phyloP scores from a whole-genome alignment of 163 green algal genomes.

The Volvox carteri region DNA sequence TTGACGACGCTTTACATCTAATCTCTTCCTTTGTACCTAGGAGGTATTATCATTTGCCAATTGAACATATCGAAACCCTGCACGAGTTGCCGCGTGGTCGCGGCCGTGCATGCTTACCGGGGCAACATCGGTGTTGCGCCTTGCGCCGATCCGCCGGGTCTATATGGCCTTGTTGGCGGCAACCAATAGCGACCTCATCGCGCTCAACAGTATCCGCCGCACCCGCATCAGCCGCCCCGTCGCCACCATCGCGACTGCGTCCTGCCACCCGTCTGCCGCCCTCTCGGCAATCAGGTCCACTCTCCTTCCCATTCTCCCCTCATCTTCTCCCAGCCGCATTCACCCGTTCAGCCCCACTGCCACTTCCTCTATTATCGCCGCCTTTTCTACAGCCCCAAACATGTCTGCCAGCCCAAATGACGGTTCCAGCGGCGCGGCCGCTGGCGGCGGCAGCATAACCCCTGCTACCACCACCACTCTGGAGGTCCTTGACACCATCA shows the following conservation, averaged over 20 bases:
- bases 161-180: conserved; percentile 47
- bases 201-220: not conserved
- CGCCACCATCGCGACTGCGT: not conserved
- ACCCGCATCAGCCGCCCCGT: not conserved
- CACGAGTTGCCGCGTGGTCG: not conserved
- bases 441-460: not conserved
- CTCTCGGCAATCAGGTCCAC: too few species aligned
- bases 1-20: not conserved
- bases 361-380: not conserved
- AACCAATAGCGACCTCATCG: not conserved
- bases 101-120: conserved; percentile 26
- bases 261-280: too few species aligned
- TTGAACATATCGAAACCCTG: too few species aligned
- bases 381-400: not conserved
- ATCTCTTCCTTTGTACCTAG: too few species aligned
- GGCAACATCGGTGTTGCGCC: not conserved
- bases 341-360: not conserved
- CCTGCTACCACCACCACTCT: not conserved
- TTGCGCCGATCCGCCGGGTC: not conserved
- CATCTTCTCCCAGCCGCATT: not conserved
- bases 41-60: too few species aligned
- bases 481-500: conserved; percentile 64
- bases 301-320: too few species aligned
- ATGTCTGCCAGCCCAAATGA: not conserved
- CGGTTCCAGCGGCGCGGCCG: not conserved